Conservation (phyloP, 768 basidiomycete genomes). For the Tephrocybe sp. region DNA sequence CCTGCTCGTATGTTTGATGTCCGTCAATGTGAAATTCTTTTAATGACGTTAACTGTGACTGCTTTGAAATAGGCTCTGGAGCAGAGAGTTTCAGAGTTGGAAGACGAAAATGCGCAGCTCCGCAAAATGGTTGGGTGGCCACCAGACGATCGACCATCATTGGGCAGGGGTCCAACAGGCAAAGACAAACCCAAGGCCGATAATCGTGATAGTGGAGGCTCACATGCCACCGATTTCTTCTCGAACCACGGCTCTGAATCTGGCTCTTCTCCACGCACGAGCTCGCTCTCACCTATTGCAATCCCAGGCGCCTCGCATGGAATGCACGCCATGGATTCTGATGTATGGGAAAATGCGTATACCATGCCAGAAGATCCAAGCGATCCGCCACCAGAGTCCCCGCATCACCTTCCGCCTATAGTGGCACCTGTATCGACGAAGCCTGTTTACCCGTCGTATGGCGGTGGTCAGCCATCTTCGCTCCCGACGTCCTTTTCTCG, state of each 20-base stretch:
- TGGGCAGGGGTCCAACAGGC: conserved; percentile 86
- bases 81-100: conserved; percentile 75
- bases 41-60: conserved; percentile 27
- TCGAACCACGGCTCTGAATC: conserved; percentile 46
- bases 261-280: conserved; percentile 51
- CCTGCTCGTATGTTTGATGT: conserved; percentile 58
- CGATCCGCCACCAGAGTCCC: conserved; percentile 31
- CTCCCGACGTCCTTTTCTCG: conserved; percentile 44
- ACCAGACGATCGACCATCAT: conserved; percentile 65
- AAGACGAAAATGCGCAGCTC: conserved; percentile 78
- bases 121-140: conserved; percentile 73
- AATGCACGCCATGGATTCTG: conserved; percentile 47
- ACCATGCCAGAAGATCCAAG: conserved; percentile 48
- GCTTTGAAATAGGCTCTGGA: conserved; percentile 67
- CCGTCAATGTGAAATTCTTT: conserved; percentile 40
- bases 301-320: conserved; percentile 48
- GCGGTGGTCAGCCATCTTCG: conserved; percentile 38
- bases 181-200: conserved; percentile 70
- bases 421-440: conserved; percentile 49
- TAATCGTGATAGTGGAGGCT: conserved; percentile 29
- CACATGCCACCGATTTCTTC: conserved; percentile 27
- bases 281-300: conserved; percentile 64
- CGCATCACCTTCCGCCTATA: conserved; percentile 47
- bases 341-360: conserved; percentile 58
- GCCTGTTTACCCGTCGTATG: conserved; percentile 43